Evolutionary conservation across 108 stramenopile species (phyloP).

Genomic region (Skeletonema costatum): DNA sequence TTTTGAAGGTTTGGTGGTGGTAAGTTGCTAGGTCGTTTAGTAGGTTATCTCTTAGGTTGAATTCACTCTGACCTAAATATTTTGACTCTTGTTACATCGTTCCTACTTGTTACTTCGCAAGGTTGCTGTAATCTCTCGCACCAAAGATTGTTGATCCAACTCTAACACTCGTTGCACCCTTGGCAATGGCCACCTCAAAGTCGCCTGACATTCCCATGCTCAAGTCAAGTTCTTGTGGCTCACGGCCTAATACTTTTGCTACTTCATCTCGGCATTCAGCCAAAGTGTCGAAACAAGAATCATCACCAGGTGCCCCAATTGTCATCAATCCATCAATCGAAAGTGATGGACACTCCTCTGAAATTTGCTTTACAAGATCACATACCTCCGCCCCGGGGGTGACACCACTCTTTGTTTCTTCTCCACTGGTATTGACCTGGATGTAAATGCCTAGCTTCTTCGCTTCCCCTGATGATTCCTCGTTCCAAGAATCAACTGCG

Average conservation of each 20-base stretch:
- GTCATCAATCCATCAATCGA: constrained; percentile 96
- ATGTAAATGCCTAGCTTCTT: constrained; percentile 78
- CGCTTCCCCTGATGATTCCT: constrained; percentile 24
- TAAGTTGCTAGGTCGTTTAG: background rate
- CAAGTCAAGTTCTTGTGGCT: constrained; percentile 68
- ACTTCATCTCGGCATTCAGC: constrained; percentile 61
- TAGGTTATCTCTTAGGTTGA: background rate
- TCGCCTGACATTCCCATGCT: constrained; percentile 99
- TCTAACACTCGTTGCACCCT: constrained; percentile 92
- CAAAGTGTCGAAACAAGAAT: constrained; percentile 78
- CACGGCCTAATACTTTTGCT: constrained; percentile 46
- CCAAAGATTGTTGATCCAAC: constrained; percentile 98
- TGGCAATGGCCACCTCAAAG: constrained; percentile 93
- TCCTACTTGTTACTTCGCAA: background rate
- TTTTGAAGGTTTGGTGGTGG: background rate
- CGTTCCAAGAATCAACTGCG: constrained; percentile 57
- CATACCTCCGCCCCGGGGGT: constrained; percentile 60
- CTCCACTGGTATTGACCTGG: constrained; percentile 97
- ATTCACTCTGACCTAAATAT: background rate
- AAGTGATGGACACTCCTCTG: constrained; percentile 71
- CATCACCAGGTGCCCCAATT: constrained; percentile 94
- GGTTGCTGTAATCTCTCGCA: constrained; percentile 85
- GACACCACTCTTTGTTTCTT: constrained; percentile 94
- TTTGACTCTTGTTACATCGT: background rate
- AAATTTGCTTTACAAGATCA: constrained; percentile 64